Base-by-base conservation (phyloP, 495 filamentous ascomycete genomes). In the Lepraria neglecta region DNA sequence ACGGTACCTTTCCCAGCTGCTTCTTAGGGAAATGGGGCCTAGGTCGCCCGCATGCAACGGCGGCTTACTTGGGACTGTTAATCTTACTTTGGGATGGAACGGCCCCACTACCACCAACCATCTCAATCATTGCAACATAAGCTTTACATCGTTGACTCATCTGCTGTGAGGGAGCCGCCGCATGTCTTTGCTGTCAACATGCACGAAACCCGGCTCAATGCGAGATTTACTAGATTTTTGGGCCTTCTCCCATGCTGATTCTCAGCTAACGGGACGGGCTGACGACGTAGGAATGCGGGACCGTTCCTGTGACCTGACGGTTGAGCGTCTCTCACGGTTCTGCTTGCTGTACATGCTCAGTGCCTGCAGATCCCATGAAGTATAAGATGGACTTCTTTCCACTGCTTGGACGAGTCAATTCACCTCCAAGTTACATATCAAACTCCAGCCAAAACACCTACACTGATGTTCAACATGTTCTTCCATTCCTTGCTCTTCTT, bases 61-160 rank as follows among this genome's bases (percentile, higher is more conserved):
- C 50, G 50, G 50, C 15, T 31, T 53, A 35, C 10, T 35, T 35
- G 10, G 33, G 33, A 11, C 10, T 11, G 10, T 38, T 38, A 38
- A 38, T 38, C 35, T 38, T 38, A 10, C 35, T 38, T 10, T 7
- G 35, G 35, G 4, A 38, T 54, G 7, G 15, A 35, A 35, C 21
- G 30, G 27, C 30, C 51, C 12, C 31, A 33, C 19, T 31, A n/a
- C 19, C 3, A n/a, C 28, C 51, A 11, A 38, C n/a, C 7, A 30
- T 24, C 35, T 35, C 51, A 35, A 7, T 10, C 19, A 15, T 33
- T 38, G 31, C 28, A 5, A 35, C 30, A 33, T 15, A 54, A 54
- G 31, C 17, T 38, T 35, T 30, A 54, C n/a, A 35, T 54, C 51
- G 21, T 38, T 54, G 51, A 28, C 51, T 38, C 51, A 54, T 38